Base-by-base conservation (phyloP, 2,329 filamentous ascomycete species). In the Penicillium sp. region DNA sequence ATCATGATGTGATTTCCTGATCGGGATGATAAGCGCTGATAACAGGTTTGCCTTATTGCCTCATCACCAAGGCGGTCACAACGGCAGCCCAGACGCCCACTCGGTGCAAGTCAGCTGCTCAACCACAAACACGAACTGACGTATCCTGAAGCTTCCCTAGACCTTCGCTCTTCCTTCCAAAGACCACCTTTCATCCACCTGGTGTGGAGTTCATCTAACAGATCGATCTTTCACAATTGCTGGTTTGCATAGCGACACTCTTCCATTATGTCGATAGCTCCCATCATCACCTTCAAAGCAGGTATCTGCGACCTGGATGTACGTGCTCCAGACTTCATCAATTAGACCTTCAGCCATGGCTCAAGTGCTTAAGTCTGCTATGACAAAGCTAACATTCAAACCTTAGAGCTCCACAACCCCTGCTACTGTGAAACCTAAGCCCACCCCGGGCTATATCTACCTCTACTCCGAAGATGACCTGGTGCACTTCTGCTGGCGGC, bases 401-500 rank as follows among this genome's bases (percentile, higher is more conserved):
- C 31, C 54, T 48, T 62, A 84, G 81, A 74, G 75, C 63, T 83
- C 81, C 53, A 79, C 78, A 64, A 83, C 82, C 68, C 87, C 88
- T 50, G 84, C 82, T 74, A 91, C 88, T 76, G 87, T 96, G 70
- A 90, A 86, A 72, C 86, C 91, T 37, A 82, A 86, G 65, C 79
- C 85, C 27, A 88, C 87, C 9, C 87, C 87, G 5, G 93, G 93
- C 66, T 97, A 96, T 76, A 85, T 98, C 72, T 98, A 96, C 75
- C 87, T 98, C 54, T 96, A 95, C 77, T 84, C 84, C 51, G 93
- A 96, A 82, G 93, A 97, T 87, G 93, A 97, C 52, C 85, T 99
- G 59, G 83, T 96, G 59, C 93, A 97, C 80, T 96, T 99, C 79
- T 97, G 93, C 84, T 99, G 96, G 96, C 89, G 93, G 64, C 87